Evolutionary conservation across 1,139 yeast genomes (phyloP).

Genomic region (Ogataea hybrid): DNA sequence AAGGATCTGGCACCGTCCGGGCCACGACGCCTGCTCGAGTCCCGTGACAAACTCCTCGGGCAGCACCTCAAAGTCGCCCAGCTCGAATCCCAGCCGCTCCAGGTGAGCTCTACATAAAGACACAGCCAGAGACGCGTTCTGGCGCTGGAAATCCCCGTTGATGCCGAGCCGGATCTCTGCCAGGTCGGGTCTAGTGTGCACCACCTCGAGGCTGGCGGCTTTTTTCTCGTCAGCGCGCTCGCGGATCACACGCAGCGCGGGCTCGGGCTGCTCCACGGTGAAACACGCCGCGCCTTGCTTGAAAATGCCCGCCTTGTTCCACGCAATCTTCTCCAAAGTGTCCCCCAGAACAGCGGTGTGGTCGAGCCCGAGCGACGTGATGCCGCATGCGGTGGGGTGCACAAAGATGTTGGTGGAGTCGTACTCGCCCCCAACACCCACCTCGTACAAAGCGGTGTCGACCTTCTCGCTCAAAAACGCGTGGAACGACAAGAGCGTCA

Average conservation of each 20-base stretch:
- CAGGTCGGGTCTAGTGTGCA: conserved; percentile 43
- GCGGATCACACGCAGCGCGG: too few species aligned
- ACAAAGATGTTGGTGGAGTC: conserved; percentile 90
- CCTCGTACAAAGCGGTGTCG: conserved; percentile 92
- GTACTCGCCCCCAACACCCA: conserved; percentile 96
- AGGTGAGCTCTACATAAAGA: conserved; percentile 70
- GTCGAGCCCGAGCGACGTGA: conserved; percentile 86
- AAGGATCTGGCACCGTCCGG: conserved; percentile 88
- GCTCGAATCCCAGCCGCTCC: conserved; percentile 39
- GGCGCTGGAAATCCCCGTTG: conserved; percentile 80
- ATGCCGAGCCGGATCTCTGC: conserved; percentile 61
- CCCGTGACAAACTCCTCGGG: conserved; percentile 65
- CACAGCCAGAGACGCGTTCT: conserved; percentile 87
- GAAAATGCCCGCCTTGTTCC: too few species aligned
- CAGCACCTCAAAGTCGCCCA: conserved; percentile 36
- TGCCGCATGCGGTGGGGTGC: conserved; percentile 82
- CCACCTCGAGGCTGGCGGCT: conserved; percentile 50
- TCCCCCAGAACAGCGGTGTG: conserved; percentile 87
- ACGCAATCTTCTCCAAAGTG: conserved; percentile 86
- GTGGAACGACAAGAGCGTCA: conserved; percentile 88
- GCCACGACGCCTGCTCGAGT: conserved; percentile 74
- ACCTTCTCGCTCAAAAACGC: conserved; percentile 85
- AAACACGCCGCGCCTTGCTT: too few species aligned
- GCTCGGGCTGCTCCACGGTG: too few species aligned
- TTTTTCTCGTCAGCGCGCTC: conserved; percentile 66